Percentiles rank a stretch among this genome's conserved stretches.
Conservation (phyloP, 1,139 yeast species). For the Saccharomyces hybrid region DNA sequence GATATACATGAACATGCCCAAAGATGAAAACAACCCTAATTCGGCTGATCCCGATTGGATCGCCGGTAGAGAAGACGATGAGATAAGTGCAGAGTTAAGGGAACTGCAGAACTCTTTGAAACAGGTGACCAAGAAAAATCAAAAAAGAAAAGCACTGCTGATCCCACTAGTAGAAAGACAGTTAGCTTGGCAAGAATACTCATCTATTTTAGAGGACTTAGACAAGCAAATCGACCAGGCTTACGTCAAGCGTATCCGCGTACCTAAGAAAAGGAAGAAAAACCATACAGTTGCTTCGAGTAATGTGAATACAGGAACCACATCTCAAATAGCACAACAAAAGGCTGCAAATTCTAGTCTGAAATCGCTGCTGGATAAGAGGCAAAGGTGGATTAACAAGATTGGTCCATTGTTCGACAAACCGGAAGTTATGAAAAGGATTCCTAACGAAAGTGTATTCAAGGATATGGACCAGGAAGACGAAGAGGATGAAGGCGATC, state of each 20-base stretch:
- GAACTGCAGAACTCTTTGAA: constrained; percentile 61
- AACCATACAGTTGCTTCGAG: constrained; percentile 26
- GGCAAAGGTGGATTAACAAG: constrained; percentile 79
- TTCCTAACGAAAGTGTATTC: constrained; percentile 60
- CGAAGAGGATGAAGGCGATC: constrained; percentile 38
- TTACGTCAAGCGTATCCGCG: constrained; percentile 73
- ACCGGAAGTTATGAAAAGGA: constrained; percentile 64
- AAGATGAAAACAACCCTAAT: constrained; percentile 28
- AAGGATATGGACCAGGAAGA: constrained; percentile 48
- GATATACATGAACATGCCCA: constrained; percentile 60
- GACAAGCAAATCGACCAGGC: constrained; percentile 97
- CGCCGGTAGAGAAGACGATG: constrained; percentile 84
- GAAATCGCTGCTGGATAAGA: constrained; percentile 72
- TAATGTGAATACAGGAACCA: constrained; percentile 31
- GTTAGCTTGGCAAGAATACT: constrained; percentile 91
- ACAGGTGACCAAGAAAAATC: constrained; percentile 55
- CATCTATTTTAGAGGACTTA: constrained; percentile 81
- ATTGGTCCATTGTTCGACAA: constrained; percentile 78
- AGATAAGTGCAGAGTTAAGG: constrained; percentile 79
- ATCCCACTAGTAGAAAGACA: constrained; percentile 80
- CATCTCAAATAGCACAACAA: constrained; percentile 37
- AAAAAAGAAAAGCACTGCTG: constrained; percentile 56
- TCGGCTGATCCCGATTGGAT: constrained; percentile 52
- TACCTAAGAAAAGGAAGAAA: constrained; percentile 76
- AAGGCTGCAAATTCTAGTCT: constrained; percentile 69